Conservation (phyloP, 1,284 basidiomycete genomes). For the Psilocybe mexicana region DNA sequence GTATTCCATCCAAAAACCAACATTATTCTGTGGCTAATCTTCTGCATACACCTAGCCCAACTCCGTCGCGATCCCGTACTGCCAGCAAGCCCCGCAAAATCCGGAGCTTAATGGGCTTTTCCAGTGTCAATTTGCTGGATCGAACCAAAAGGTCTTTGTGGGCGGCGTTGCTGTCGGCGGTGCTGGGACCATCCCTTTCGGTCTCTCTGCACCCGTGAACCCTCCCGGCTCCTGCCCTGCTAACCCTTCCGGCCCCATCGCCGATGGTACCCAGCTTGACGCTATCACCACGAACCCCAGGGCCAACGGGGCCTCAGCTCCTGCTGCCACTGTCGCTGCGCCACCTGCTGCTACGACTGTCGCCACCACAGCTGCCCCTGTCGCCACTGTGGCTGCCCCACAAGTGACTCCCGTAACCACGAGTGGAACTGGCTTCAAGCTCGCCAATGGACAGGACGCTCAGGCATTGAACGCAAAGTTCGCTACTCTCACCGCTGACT, state of each 20-base stretch:
- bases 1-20: constrained; percentile 14
- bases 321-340: constrained; percentile 15
- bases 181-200: constrained; percentile 49
- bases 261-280: constrained; percentile 54
- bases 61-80: constrained; percentile 49
- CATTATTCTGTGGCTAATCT: not conserved
- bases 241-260: constrained; percentile 41
- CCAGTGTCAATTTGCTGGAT: constrained; percentile 56
- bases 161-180: constrained; percentile 36
- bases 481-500: constrained; percentile 34
- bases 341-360: constrained; percentile 9
- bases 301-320: constrained; percentile 19
- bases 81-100: constrained; percentile 50
- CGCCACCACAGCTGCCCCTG: constrained; percentile 8
- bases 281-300: constrained; percentile 45
- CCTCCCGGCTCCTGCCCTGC: constrained; percentile 56
- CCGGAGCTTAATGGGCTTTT: constrained; percentile 52
- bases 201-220: constrained; percentile 37
- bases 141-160: constrained; percentile 44
- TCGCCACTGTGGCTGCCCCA: constrained; percentile 11
- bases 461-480: constrained; percentile 44
- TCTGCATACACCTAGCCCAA: constrained; percentile 39
- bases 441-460: constrained; percentile 42
- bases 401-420: constrained; percentile 13
- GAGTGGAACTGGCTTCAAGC: constrained; percentile 28